Conservation (phyloP, 805 yeast genomes). For the Candida corydali region DNA sequence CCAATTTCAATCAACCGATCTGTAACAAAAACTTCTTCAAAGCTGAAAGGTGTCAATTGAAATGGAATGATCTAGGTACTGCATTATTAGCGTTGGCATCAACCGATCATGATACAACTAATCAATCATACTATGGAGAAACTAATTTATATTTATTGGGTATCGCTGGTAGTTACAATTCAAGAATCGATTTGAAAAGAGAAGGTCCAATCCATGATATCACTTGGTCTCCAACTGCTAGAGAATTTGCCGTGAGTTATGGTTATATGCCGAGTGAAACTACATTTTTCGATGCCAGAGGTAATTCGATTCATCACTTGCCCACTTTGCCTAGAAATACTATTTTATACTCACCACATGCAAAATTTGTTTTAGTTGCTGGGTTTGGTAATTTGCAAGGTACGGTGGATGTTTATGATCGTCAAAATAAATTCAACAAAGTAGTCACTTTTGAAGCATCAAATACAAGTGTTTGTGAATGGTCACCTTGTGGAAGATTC, state of each 20-base stretch:
- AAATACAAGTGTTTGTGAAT: constrained; percentile 92
- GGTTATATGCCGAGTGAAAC: constrained; percentile 98
- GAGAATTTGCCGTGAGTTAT: constrained; percentile 95
- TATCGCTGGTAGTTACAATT: constrained; percentile 87
- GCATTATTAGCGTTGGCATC: constrained; percentile 90
- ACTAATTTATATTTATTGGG: constrained; percentile 87
- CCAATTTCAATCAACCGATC: constrained; percentile 71
- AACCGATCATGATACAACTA: constrained; percentile 92
- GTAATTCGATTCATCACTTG: constrained; percentile 76
- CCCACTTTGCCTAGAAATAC: constrained; percentile 90
- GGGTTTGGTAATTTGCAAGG: constrained; percentile 99
- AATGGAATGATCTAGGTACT: constrained; percentile 94
- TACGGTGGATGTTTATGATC: constrained; percentile 89
- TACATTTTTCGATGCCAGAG: constrained; percentile 90
- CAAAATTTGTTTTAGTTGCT: constrained; percentile 83
- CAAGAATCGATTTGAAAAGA: constrained; percentile 78
- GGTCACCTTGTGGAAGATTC: constrained; percentile 97
- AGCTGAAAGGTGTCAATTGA: constrained; percentile 88
- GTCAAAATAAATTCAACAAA: constrained; percentile 77
- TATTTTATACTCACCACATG: constrained; percentile 89
- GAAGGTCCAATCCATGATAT: constrained; percentile 98
- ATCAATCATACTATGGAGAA: constrained; percentile 95
- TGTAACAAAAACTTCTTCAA: constrained; percentile 88
- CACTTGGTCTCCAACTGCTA: constrained; percentile 93
- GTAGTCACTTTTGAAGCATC: constrained; percentile 83